Conservation (phyloP, 257 asterid genomes). For the Plectranthus barbatus region DNA sequence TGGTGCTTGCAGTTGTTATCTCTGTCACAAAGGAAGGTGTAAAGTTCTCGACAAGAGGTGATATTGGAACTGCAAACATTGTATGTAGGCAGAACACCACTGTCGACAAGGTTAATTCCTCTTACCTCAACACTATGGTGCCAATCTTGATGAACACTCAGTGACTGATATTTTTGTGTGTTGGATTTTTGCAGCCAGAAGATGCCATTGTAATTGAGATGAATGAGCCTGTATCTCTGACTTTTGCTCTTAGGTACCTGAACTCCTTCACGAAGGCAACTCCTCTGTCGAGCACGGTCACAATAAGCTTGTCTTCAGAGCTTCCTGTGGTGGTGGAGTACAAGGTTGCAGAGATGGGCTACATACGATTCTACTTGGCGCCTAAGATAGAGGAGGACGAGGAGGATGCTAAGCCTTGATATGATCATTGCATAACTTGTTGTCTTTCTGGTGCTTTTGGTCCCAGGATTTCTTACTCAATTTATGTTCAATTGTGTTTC, state of each 20-base stretch:
- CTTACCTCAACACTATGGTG: background rate
- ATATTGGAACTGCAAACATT: conserved; percentile 73
- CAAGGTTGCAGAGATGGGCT: conserved; percentile 96
- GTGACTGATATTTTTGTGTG: background rate
- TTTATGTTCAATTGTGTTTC: background rate
- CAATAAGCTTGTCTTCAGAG: conserved; percentile 71
- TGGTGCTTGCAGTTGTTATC: conserved; percentile 57
- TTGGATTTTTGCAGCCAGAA: conserved; percentile 48
- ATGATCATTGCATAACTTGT: conserved; percentile 3
- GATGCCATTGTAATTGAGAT: conserved; percentile 74
- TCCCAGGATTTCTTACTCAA: background rate
- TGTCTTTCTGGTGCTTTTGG: background rate
- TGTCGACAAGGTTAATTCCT: conserved; percentile 61
- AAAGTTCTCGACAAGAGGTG: conserved; percentile 89
- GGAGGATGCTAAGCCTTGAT: conserved; percentile 58
- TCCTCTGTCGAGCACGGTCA: conserved; percentile 62
- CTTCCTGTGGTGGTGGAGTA: conserved; percentile 89
- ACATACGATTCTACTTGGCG: conserved; percentile 67
- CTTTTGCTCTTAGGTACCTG: conserved; percentile 72
- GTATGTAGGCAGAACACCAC: conserved; percentile 89
- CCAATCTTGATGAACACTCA: background rate
- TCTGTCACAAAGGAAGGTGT: conserved; percentile 97
- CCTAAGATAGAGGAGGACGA: conserved; percentile 92
- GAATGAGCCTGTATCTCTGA: conserved; percentile 78
- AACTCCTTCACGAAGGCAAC: conserved; percentile 78